Percentiles rank a stretch among this genome's conserved stretches.
Evolutionary conservation across 106 monocot species (phyloP).

Genomic region (Allium sativum): DNA sequence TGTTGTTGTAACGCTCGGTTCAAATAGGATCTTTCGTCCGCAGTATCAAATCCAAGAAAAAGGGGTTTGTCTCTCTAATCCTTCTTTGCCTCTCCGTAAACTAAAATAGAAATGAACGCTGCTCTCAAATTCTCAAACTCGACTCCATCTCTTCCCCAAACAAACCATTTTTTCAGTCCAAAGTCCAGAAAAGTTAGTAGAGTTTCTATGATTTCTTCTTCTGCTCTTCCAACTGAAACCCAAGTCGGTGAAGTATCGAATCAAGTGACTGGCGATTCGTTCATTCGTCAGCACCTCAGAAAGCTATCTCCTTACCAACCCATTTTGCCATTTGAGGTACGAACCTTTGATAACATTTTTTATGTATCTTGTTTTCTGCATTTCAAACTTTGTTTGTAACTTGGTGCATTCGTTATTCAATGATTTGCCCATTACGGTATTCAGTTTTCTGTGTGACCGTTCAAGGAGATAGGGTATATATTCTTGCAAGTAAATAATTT

Average conservation of each 20-base stretch:
- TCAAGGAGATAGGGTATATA: too few species aligned
- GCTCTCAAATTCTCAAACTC: not conserved
- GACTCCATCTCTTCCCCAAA: not conserved
- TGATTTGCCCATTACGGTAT: too few species aligned
- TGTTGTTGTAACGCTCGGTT: too few species aligned
- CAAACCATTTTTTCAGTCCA: slow-evolving; percentile 1
- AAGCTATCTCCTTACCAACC: slow-evolving; percentile 82
- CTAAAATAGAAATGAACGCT: too few species aligned
- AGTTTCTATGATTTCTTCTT: slow-evolving; percentile 25
- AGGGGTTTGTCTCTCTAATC: not conserved
- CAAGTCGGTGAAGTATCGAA: slow-evolving; percentile 11
- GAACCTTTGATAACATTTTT: not conserved
- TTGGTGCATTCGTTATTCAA: too few species aligned
- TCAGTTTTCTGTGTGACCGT: too few species aligned
- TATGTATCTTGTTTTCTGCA: too few species aligned
- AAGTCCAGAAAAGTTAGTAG: not conserved
- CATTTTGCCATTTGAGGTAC: slow-evolving; percentile 93
- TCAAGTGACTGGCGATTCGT: slow-evolving; percentile 57
- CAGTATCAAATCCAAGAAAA: too few species aligned
- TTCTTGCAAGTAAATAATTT: too few species aligned
- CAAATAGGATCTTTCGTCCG: too few species aligned
- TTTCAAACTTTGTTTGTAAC: too few species aligned
- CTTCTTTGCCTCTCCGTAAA: not conserved
- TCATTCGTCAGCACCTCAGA: slow-evolving; percentile 83
- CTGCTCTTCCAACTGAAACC: slow-evolving; percentile 26